Base-by-base conservation (phyloP, 2,329 filamentous ascomycete species). In the Metarhizium album region DNA sequence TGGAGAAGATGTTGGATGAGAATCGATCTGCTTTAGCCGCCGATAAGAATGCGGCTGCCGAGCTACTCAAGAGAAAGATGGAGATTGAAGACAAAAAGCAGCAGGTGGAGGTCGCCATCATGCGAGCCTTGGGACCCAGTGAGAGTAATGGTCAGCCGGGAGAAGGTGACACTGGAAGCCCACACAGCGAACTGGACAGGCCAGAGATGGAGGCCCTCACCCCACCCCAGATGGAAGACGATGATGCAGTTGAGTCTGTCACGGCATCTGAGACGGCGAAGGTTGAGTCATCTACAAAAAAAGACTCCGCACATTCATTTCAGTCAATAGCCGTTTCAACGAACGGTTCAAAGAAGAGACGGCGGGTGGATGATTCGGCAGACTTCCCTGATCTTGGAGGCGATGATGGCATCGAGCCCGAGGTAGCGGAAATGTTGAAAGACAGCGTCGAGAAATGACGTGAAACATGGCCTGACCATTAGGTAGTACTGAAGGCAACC, bases 81-180 rank as follows among this genome's bases (percentile, higher is more conserved):
- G 81, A 83, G 51, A 87, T 90, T 16, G 90, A 96, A 59, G 72
- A 75, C 18, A 90, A 88, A 69, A 95, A 94, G 67, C 82, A 84
- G 48, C 86, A 93, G 46, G 90, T 98, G 7, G 93, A 98, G 67
- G 82, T 91, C 57, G 84, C 82, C 46, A 97, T 98, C 58, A 89
- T 98, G 78, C 82, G 86, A 48, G 88, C 87, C 8, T 76, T 95
- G 22, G 81, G 82, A 14, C 78, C 80, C 1, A 77, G 82, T 8
- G 75, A 79, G 52, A 70, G 72, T 20, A 69, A 72, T 45, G 67
- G 68, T 8, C 72, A 79, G 9, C 69, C 74, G 3, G 71, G 74
- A 2, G 70, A 72, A 8, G 67, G 73, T 46, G 62, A 73, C 35
- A 67, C 66, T n/a, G 69, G 67, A 37, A 75, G 68, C 54, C 71